Evolutionary conservation across 805 yeast genomes (phyloP), one percentile per base, ranked within the genome.

Genomic region (Millerozyma miso): DNA sequence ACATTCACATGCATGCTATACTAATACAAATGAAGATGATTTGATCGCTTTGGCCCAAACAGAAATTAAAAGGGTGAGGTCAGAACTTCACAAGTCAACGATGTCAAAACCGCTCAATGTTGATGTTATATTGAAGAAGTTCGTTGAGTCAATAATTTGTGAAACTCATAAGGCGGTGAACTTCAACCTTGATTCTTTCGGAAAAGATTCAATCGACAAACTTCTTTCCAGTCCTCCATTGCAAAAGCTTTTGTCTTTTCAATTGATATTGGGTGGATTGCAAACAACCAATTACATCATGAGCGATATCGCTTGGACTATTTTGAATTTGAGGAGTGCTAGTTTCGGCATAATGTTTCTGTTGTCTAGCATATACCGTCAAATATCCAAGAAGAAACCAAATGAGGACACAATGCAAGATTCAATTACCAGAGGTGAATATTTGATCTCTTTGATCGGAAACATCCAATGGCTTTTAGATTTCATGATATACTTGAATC

Each of bases 391-490:
- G 51, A 80, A 79, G 50, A 77, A 76, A 32, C 73, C 74, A 4
- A 56, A 68, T 1, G 72, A 74, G 31, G 85, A 81, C 46, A 69
- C 69, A 15, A 56, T 76, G 37, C 76, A 70, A 45, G 83, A 80
- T 41, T 72, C 81, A 1, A 68, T 76, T 17, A 67, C 74, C 7
- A 69, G 88, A 50, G 83, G 82, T 31, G 89, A 84, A 51, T 71
- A 80, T 47, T 71, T 85, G 3, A 67, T 82, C 35, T 65, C 70
- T 14, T 68, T 81, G 8, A 62, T 87, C n/a, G 97, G 97, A 0
- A 78, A 85, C 33, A 79, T 85, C 6, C 79, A 88, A 53, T 91
- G 97, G 97, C 76, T 87, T 50, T 76, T 88, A 26, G 97, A 89
- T 57, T 78, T 88, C 46, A 71, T 88, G 42, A 79, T 83, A 1